These are phyloP conservation scores for Tulasnella sp. DNA, from an alignment of 768 basidiomycete genomes.

Conservation along the genomic window DNA sequence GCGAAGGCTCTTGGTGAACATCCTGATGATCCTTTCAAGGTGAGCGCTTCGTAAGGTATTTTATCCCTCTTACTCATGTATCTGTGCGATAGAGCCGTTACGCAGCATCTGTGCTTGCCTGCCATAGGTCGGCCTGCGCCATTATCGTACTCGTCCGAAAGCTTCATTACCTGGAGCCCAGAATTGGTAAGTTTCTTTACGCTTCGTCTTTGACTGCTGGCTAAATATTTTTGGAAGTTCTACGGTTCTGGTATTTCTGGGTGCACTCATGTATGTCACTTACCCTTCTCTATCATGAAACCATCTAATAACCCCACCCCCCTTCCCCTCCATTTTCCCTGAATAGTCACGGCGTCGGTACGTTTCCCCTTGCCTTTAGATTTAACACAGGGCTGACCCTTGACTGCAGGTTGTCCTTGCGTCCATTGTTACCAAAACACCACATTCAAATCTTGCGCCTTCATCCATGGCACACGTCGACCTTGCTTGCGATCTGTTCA, in stretches of 20 bases:
- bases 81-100: constrained; percentile 39
- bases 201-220: not conserved
- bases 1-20: constrained; percentile 60
- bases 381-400: not conserved
- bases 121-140: constrained; percentile 16
- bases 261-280: constrained; percentile 10
- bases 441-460: constrained; percentile 59
- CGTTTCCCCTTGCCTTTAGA: not conserved
- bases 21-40: constrained; percentile 56
- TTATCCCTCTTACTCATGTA: not conserved
- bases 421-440: constrained; percentile 69
- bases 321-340: no score
- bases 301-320: not conserved
- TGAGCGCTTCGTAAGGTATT: not conserved
- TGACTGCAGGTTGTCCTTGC: constrained; percentile 58
- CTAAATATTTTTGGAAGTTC: constrained; percentile 37
- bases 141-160: constrained; percentile 59
- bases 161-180: constrained; percentile 11
- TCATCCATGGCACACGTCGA: constrained; percentile 62
- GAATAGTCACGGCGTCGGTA: constrained; percentile 15
- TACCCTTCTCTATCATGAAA: not conserved
- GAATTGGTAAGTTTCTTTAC: constrained; percentile 27
- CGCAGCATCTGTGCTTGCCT: constrained; percentile 56
- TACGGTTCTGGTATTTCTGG: constrained; percentile 49
- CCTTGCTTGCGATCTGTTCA: constrained; percentile 19